Percentiles rank a stretch among this genome's conserved stretches.
phyloP scores from a whole-genome alignment of 129 eudicot genomes.

The Calendula officinalis region DNA sequence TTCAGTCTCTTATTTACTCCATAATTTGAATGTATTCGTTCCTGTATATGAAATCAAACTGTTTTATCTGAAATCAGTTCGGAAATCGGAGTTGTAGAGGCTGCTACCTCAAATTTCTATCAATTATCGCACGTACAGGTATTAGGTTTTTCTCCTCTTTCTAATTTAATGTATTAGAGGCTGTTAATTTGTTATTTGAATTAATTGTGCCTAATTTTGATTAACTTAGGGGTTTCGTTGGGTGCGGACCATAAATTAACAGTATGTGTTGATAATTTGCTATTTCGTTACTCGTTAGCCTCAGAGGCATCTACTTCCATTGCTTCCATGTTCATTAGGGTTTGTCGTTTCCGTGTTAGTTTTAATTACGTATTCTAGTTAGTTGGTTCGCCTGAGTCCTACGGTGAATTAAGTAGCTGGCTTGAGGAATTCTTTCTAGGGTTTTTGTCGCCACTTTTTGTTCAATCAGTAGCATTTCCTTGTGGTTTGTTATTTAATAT shows the following conservation, averaged over 20 bases:
- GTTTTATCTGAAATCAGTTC: constrained; percentile 7
- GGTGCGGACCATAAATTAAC: constrained; percentile 9
- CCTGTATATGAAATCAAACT: neutral
- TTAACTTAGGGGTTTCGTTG: constrained; percentile 23
- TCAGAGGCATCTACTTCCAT: neutral
- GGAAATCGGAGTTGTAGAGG: constrained; percentile 7
- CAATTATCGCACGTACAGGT: constrained; percentile 9
- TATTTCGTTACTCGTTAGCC: neutral
- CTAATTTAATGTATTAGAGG: constrained; percentile 7
- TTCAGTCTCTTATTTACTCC: constrained; percentile 10
- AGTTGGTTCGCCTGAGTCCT: neutral
- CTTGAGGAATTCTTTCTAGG: constrained; percentile 14
- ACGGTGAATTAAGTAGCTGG: constrained; percentile 12
- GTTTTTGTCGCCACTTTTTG: constrained; percentile 15
- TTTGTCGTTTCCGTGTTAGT: neutral
- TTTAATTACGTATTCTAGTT: neutral
- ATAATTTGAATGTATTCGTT: neutral
- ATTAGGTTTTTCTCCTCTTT: neutral
- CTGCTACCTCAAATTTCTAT: constrained; percentile 12
- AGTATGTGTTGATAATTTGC: constrained; percentile 11
- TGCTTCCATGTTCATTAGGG: constrained; percentile 3
- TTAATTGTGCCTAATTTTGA: constrained; percentile 5
- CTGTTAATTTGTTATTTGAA: neutral
- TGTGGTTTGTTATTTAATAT: neutral
- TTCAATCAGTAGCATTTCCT: constrained; percentile 10